Base-by-base conservation (phyloP, 2,329 filamentous ascomycete genomes). In the Aspergillus sp. region DNA sequence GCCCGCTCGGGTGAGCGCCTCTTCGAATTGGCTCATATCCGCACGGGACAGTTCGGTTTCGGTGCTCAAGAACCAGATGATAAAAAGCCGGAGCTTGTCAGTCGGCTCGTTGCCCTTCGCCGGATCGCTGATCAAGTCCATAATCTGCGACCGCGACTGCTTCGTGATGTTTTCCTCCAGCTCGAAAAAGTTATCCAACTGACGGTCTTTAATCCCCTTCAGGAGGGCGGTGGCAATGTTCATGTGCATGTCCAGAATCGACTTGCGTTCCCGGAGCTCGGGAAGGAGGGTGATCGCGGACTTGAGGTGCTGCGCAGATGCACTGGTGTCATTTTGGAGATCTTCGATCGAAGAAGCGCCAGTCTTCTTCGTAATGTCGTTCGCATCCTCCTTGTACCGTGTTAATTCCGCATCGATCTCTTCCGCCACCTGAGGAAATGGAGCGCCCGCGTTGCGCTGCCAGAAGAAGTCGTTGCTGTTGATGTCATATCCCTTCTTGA, bases 191-290 rank as follows among this genome's bases (percentile, higher is more conserved):
- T 91, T 91, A 56, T 98, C 91, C 4, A 98, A 69, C 58, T 96
- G 88, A 11, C 91, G 79, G 47, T 93, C 85, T 56, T 96, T 95
- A 60, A 96, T 94, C 1, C 86, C 88, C 48, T 79, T 75, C 35
- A 81, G 61, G 7, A 82, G 57, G 1, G 85, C 84, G 1, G 88
- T 89, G 3, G 93, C 71, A 37, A 96, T 94, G 55, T 93, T 95
- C 91, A 98, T 98, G 58, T 98, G 91, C 83, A 95, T 96, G 55
- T 95, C 91, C 4, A 98, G 73, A 13, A 81, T 74, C n/a, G 80
- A 79, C 57, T 98, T 98, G 37, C 91, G 79, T 59, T 96, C 91
- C 42, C 86, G 74, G 44, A 98, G 70, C 58, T 96, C 89, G 0
- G 91, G 93, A 10, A 98, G 69, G 14, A 94, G 67, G 0, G 89